Evolutionary conservation across 495 filamentous ascomycete species (phyloP), one percentile per base, ranked within the genome.

Genomic region (Penicillium robsamsonii): DNA sequence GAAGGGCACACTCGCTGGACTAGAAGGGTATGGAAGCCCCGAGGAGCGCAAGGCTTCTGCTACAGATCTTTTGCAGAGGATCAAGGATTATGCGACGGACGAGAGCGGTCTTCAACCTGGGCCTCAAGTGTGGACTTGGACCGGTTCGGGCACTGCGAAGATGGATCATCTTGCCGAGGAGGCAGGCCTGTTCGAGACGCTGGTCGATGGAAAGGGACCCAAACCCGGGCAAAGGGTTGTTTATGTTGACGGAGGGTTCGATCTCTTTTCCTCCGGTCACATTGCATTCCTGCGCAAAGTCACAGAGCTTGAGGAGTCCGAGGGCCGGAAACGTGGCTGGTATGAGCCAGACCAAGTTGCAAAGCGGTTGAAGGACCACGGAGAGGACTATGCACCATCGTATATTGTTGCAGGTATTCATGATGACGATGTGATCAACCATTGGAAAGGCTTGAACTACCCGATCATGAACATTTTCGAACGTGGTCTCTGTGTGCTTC

Each of bases 401-500:
- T 99, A 89, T 67, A 80, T 99, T 45, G 83, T 97, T 58, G 91
- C 88, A 6, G 94, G 94, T 25, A 85, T 99, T 27, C 95, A 99
- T 66, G 88, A 95, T 65, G 94, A 99, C 71, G 81, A 86, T 57
- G 91, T 93, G 41, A 94, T 99, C 67, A 97, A 97, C 71, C 70
- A 85, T 61, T 93, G 89, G 88, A 97, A 97, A 74, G 92, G 95
- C 10, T 76, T 96, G 59, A 99, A 99, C 71, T 97, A 97, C 68
- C 94, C 94, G 1, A 97, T 99, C 69, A 99, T 97, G 94, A 97
- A 96, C 74, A 91, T 97, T 38, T 96, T 92, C 63, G 94, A 99
- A 79, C 86, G 94, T 47, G 91, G 91, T 6, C 84, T 99, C 20
- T 97, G 94, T 70, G 94, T 97, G 40, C 80, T 97, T 31, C 94